Conservation (phyloP, 306 rosid species). For the Geum urbanum region DNA sequence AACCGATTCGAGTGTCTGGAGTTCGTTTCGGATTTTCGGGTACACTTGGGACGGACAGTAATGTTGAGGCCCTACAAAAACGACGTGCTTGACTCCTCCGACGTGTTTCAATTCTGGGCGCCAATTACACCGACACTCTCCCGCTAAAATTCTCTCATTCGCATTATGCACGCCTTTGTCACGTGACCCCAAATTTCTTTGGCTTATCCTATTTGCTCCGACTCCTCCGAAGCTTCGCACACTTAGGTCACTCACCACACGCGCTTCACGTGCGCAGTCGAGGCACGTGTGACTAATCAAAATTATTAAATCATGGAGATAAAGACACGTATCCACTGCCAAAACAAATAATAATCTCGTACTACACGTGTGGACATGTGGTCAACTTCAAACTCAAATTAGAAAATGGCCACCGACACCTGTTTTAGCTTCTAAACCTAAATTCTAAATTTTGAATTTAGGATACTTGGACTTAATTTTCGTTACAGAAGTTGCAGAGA, state of each 20-base stretch:
- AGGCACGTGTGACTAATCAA: background rate
- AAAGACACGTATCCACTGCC: background rate
- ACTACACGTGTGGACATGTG: background rate
- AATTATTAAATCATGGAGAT: background rate
- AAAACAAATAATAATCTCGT: background rate
- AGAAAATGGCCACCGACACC: conserved; percentile 28
- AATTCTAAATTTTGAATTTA: too few species aligned
- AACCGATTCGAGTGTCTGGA: too few species aligned
- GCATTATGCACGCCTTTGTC: background rate
- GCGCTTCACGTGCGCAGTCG: background rate
- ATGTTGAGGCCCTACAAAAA: too few species aligned
- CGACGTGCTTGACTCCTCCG: too few species aligned
- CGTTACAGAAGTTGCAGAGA: too few species aligned
- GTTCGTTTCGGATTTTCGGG: too few species aligned
- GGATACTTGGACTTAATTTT: too few species aligned
- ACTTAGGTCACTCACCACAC: background rate
- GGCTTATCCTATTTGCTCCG: background rate
- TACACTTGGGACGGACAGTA: too few species aligned
- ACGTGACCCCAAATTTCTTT: background rate
- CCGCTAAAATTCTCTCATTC: background rate
- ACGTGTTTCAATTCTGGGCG: too few species aligned
- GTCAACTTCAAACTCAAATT: background rate
- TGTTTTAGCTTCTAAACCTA: background rate
- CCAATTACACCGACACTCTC: background rate
- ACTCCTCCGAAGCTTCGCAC: conserved; percentile 13